Percentiles rank a stretch among this genome's conserved stretches.
Conservation (phyloP, 2,329 filamentous ascomycete species). For the Bertia moriformis region DNA sequence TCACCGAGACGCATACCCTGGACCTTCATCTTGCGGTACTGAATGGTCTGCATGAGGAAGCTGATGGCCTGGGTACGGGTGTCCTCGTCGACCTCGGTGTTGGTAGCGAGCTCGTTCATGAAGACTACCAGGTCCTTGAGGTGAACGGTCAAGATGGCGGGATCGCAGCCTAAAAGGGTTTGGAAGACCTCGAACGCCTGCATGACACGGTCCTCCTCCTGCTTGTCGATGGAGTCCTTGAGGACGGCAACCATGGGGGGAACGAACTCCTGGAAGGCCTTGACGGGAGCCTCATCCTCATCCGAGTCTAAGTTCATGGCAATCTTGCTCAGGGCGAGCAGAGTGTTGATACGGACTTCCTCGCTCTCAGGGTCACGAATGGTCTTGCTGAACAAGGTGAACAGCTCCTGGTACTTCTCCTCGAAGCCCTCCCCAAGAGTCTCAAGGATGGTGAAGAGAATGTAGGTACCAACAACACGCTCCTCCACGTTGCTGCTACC, state of each 20-base stretch:
- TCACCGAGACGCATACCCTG: slow-evolving; percentile 79
- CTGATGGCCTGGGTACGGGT: slow-evolving; percentile 78
- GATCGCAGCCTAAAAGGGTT: slow-evolving; percentile 80
- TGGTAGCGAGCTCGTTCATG: slow-evolving; percentile 76
- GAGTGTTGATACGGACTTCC: slow-evolving; percentile 87
- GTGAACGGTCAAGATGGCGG: slow-evolving; percentile 67
- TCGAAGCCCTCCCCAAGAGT: slow-evolving; percentile 72
- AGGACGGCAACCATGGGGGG: slow-evolving; percentile 81
- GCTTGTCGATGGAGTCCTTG: slow-evolving; percentile 65
- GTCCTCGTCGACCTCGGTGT: slow-evolving; percentile 68
- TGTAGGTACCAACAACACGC: slow-evolving; percentile 82
- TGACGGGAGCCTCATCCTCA: slow-evolving; percentile 61
- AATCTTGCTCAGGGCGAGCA: slow-evolving; percentile 76
- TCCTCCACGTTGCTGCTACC: slow-evolving; percentile 62
- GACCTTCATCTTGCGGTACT: slow-evolving; percentile 88
- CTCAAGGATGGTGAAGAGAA: slow-evolving; percentile 84
- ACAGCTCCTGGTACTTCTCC: slow-evolving; percentile 66
- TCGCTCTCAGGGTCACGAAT: slow-evolving; percentile 82
- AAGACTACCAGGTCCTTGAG: slow-evolving; percentile 83
- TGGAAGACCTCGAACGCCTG: slow-evolving; percentile 95
- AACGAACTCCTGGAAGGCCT: slow-evolving; percentile 64
- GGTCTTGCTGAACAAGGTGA: slow-evolving; percentile 70
- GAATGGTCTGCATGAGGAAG: slow-evolving; percentile 83
- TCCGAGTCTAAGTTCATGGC: slow-evolving; percentile 79
- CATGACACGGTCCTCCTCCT: slow-evolving; percentile 77